Evolutionary conservation across 495 filamentous ascomycete genomes (phyloP), one percentile per base, ranked within the genome.

Genomic region (Neurospora sp.): DNA sequence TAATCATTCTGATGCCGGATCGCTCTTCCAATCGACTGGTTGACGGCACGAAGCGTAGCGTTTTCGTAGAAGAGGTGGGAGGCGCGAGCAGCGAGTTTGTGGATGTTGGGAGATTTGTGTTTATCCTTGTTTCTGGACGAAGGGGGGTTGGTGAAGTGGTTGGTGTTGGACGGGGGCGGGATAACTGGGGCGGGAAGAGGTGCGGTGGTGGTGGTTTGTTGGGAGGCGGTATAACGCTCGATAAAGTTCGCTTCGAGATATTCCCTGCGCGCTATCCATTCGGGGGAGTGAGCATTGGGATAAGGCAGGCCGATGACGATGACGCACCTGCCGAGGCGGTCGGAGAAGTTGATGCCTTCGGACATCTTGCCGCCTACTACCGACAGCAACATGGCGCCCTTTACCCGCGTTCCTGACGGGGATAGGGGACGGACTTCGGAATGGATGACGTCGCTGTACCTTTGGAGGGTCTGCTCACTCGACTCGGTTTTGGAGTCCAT

Each of bases 291-390:
- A 71, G 92, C 91, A 77, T 99, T 99, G 5, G 96, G 95, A 79
- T 96, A 99, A 2, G 96, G 96, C 0, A 98, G 84, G 3, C 96
- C 96, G 59, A 98, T 88, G 66, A 98, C 91, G 8, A 97, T 80
- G 43, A 99, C 93, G 69, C 92, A 94, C 45, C 96, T 89, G 5
- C 96, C 96, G 13, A 99, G 89, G 17, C 87, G 86, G 79, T 99
- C 96, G 17, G 94, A 94, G 85, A 99, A 99, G 82, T 99, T 99
- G 84, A 99, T 98, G 72, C 96, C 96, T 82, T 99, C 96, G 71
- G 92, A 95, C 82, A 99, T 88, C 75, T 94, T 96, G 39, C 96
- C 96, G 45, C 96, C 95, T 4, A 99, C 90, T n/a, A 99, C 93
- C 43, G 92, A 92, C n/a, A 99, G 87, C 3, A 99, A 86, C 11